These are phyloP conservation scores for Solanum hybrid DNA, from an alignment of 305 asterid species.

Conservation along the genomic window DNA sequence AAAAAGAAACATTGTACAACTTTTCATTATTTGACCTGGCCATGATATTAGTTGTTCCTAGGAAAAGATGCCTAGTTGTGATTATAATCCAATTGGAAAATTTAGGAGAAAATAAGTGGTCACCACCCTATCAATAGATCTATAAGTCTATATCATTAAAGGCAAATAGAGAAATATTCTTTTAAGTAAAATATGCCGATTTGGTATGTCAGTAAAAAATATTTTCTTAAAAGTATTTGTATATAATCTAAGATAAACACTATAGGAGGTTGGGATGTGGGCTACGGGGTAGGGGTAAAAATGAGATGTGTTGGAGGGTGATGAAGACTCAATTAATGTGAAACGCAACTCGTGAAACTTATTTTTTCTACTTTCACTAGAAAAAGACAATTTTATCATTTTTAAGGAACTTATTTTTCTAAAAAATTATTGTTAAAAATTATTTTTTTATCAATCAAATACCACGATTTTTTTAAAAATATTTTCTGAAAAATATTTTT, in stretches of 20 bases:
- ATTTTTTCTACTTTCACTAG: not conserved
- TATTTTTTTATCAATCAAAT: not conserved
- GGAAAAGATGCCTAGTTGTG: not conserved
- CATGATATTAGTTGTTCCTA: not conserved
- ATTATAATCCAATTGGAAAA: not conserved
- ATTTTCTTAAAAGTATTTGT: not conserved
- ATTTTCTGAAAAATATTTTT: not conserved
- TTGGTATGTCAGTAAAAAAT: too few species aligned
- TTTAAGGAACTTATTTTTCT: not conserved
- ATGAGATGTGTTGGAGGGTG: not conserved
- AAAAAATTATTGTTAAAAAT: not conserved
- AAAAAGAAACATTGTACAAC: not conserved
- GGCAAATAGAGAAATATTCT: not conserved
- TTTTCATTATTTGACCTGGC: not conserved
- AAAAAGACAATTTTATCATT: not conserved
- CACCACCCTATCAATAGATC: not conserved
- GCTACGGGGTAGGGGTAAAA: not conserved
- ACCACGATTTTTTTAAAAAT: rapidly evolving
- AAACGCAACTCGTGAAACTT: not conserved
- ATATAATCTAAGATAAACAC: not conserved
- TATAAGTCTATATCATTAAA: not conserved
- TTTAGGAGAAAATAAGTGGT: not conserved
- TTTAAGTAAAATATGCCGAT: not conserved
- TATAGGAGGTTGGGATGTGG: not conserved
- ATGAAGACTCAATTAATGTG: not conserved